phyloP scores from a whole-genome alignment of 208 protist species.

The Acanthamoeba comandoni region DNA sequence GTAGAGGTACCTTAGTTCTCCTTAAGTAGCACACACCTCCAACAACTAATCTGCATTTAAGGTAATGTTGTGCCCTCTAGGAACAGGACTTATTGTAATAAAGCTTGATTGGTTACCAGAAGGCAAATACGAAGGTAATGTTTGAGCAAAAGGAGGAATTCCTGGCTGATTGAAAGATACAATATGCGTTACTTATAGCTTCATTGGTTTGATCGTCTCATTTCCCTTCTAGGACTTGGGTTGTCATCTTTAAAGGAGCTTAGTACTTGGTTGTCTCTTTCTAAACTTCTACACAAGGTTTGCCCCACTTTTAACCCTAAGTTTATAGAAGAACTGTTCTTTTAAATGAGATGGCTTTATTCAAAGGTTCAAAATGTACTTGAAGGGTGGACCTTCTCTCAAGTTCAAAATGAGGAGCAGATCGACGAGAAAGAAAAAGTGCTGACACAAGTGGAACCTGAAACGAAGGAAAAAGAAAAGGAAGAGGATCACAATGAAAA shows the following conservation, averaged over 20 bases:
- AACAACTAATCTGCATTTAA: background rate
- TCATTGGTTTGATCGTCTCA: background rate
- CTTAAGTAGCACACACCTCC: too few relatives aligned
- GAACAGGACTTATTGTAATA: constrained; percentile 25
- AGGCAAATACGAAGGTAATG: too few relatives aligned
- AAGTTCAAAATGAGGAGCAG: too few relatives aligned
- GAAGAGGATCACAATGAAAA: background rate
- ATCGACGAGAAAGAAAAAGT: too few relatives aligned
- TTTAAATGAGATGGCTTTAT: too few relatives aligned
- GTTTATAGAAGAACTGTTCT: too few relatives aligned
- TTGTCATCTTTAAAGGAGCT: constrained; percentile 48
- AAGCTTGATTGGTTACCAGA: constrained; percentile 51
- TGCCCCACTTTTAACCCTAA: too few relatives aligned
- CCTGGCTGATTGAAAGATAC: too few relatives aligned
- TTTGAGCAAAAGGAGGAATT: background rate
- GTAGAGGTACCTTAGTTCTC: too few relatives aligned
- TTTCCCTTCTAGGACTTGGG: background rate
- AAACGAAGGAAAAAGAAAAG: background rate
- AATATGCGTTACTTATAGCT: background rate
- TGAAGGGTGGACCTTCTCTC: constrained; percentile 53
- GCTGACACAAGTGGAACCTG: background rate
- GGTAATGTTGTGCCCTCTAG: constrained; percentile 25
- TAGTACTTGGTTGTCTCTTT: constrained; percentile 54
- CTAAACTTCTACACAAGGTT: constrained; percentile 39
- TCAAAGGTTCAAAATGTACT: constrained; percentile 45